Evolutionary conservation across 805 yeast species (phyloP), one percentile per base, ranked within the genome.

Genomic region (Zygosaccharomyces siamensis): DNA sequence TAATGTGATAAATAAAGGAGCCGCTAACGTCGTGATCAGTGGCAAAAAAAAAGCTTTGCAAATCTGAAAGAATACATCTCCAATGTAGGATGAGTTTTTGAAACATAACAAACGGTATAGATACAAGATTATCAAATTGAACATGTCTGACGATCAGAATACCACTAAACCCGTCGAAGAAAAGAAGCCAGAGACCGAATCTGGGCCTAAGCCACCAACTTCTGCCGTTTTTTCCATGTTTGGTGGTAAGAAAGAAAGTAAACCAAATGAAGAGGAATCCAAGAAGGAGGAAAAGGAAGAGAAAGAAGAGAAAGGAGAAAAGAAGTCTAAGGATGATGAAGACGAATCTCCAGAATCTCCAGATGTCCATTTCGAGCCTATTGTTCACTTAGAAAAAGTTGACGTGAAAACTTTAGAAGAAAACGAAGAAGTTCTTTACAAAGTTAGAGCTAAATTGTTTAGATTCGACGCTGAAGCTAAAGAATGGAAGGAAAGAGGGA

Each of bases 401-500:
- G 98, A 93, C 33, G 95, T 92, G 57, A 92, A 90, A 76, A 89
- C 98, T 60, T 86, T 87, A 70, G 97, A 89, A 71, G 97, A 89
- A 71, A 79, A 87, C 55, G 96, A 89, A 73, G 92, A 86, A 50
- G 86, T 81, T 21, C 63, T 84, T 54, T 83, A 72, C 73, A 93
- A 93, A 73, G 88, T 87, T 59, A 80, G 99, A 68, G 97, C 99
- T 58, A 93, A 93, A 73, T 77, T 93, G 66, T 93, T 92, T 78
- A 86, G 89, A 72, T 92, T 86, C 76, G 83, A 83, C 62, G 78
- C 82, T 38, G 96, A 89, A 52, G 62, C 83, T 46, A 84, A 84
- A 65, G 98, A 93, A 73, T 93, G 99, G 99, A 93, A 93, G 72
- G 99, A 93, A 78, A 87, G 99, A 77, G 99, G 99, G 62, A 89